Evolutionary conservation across 2,329 filamentous ascomycete species (phyloP).

Genomic region (Hypoxylon sp.): DNA sequence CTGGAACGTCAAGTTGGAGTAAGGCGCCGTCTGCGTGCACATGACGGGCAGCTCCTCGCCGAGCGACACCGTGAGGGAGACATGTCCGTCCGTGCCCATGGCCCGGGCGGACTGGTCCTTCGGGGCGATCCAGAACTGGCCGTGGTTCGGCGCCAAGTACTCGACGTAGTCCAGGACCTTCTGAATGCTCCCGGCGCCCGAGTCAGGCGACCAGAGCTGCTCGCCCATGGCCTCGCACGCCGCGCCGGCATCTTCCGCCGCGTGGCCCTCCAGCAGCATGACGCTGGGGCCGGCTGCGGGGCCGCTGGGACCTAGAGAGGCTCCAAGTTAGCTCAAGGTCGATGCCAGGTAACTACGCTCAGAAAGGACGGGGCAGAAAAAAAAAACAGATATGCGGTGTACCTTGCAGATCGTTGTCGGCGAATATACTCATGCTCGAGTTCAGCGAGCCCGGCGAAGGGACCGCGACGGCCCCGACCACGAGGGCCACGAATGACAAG

Average conservation of each 20-base stretch:
- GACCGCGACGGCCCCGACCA: slow-evolving; percentile 10
- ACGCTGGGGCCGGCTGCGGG: slow-evolving; percentile 46
- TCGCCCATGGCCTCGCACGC: slow-evolving; percentile 51
- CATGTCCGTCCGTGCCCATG: slow-evolving; percentile 41
- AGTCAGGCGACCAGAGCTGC: slow-evolving; percentile 48
- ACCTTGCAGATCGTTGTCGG: slow-evolving; percentile 54
- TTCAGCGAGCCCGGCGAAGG: slow-evolving; percentile 48
- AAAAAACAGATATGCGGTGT: background rate
- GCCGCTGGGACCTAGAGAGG: slow-evolving; percentile 46
- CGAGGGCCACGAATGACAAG: slow-evolving; percentile 18
- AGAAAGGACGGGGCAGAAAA: no score
- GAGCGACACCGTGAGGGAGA: slow-evolving; percentile 29
- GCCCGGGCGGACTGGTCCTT: slow-evolving; percentile 33
- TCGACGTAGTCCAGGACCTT: slow-evolving; percentile 49
- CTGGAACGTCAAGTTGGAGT: slow-evolving; percentile 46
- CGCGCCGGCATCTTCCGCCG: slow-evolving; percentile 42
- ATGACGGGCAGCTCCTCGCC: slow-evolving; percentile 47
- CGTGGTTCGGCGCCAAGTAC: slow-evolving; percentile 41
- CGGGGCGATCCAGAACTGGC: slow-evolving; percentile 50
- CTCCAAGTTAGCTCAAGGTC: background rate
- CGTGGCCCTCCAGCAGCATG: slow-evolving; percentile 46
- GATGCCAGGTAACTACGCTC: no score
- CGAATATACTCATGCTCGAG: slow-evolving; percentile 49
- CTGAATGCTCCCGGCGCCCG: slow-evolving; percentile 41
- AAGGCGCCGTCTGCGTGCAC: slow-evolving; percentile 55